Conservation (phyloP, 352 stramenopile species). For the Pythium utonaiense region DNA sequence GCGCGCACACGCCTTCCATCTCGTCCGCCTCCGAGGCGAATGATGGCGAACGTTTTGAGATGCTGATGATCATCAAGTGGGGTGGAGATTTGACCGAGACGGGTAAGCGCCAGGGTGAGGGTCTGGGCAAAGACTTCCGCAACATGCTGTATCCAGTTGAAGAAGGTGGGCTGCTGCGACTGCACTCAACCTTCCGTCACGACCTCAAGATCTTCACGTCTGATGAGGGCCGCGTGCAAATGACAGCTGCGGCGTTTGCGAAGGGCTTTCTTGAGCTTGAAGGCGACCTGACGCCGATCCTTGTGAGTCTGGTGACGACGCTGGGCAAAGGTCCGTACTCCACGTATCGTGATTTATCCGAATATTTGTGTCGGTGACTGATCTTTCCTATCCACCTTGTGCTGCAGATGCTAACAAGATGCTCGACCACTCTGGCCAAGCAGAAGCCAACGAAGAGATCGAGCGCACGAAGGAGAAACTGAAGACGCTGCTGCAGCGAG, state of each 20-base stretch:
- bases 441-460: conserved; percentile 94
- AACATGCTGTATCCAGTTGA: conserved; percentile 88
- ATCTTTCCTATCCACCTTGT: too few species aligned
- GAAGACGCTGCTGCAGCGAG: conserved; percentile 87
- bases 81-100: conserved; percentile 97
- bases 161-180: conserved; percentile 93
- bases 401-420: conserved; percentile 91
- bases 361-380: too few species aligned
- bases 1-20: conserved; percentile 42
- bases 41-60: conserved; percentile 70
- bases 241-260: conserved; percentile 98
- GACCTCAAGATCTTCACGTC: conserved; percentile 99
- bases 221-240: conserved; percentile 99
- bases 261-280: conserved; percentile 99
- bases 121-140: conserved; percentile 91
- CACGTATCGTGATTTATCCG: too few species aligned
- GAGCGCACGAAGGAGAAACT: conserved; percentile 82
- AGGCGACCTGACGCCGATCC: conserved; percentile 98
- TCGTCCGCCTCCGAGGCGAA: conserved; percentile 10
- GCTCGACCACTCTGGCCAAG: conserved; percentile 98
- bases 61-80: conserved; percentile 99
- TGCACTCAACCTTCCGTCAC: conserved; percentile 99
- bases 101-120: conserved; percentile 95
- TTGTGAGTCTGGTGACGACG: conserved; percentile 94
- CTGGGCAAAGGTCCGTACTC: conserved; percentile 61